Percentiles rank a stretch among this genome's conserved stretches.
Evolutionary conservation across 257 asterid species (phyloP).

Genomic region (Gentiana macrophylla): DNA sequence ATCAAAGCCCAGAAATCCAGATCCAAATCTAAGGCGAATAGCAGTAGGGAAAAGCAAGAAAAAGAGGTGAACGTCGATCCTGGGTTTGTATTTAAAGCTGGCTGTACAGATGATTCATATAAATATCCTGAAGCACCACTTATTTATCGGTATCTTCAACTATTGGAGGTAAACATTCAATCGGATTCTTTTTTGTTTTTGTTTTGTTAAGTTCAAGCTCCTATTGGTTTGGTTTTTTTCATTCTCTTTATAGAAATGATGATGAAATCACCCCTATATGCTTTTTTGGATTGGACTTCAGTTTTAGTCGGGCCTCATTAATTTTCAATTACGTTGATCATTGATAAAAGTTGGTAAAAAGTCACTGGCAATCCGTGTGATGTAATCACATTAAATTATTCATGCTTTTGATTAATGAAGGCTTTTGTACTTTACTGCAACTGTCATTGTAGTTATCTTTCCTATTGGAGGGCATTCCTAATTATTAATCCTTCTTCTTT

Average conservation of each 20-base stretch:
- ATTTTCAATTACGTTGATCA: no score
- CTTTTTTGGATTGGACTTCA: background rate
- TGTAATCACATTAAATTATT: no score
- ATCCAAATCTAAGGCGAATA: conserved; percentile 13
- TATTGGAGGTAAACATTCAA: conserved; percentile 45
- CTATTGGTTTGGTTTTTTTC: background rate
- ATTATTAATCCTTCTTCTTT: no score
- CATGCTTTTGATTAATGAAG: no score
- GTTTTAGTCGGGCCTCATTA: background rate
- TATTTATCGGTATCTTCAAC: conserved; percentile 55
- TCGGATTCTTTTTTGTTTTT: background rate
- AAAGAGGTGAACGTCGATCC: conserved; percentile 1
- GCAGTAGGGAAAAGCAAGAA: background rate
- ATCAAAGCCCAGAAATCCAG: conserved; percentile 15
- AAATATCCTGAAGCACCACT: conserved; percentile 37
- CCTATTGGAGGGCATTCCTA: no score
- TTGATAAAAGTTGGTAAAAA: no score
- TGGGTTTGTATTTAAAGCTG: conserved; percentile 11
- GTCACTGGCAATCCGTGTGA: no score
- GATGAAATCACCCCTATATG: background rate
- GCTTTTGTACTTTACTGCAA: no score
- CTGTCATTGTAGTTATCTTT: no score
- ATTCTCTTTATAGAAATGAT: no score
- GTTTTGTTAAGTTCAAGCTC: background rate
- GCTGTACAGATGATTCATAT: conserved; percentile 24